phyloP scores from a whole-genome alignment of 2,329 filamentous ascomycete species.

The Aspergillus neoniger region DNA sequence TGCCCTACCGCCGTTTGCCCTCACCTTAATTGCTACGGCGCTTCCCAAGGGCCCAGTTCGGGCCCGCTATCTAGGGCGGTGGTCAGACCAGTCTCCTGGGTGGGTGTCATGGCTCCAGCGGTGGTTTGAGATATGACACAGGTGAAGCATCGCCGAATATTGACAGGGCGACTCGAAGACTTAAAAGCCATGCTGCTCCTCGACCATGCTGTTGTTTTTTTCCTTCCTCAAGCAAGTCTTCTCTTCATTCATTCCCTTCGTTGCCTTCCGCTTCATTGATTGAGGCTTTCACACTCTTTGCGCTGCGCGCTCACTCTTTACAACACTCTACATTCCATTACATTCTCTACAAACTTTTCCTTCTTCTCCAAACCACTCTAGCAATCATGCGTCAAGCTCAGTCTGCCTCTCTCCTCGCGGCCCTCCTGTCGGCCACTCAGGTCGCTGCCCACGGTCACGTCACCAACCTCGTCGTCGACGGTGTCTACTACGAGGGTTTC shows the following conservation, averaged over 20 bases:
- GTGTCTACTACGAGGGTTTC: conserved; percentile 42
- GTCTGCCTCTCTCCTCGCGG: conserved; percentile 27
- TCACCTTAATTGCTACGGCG: conserved; percentile 11
- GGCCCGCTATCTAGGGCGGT: neutral
- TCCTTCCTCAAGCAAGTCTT: conserved; percentile 5
- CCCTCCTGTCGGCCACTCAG: conserved; percentile 34
- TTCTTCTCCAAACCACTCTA: neutral
- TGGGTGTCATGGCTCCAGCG: neutral
- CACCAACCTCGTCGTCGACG: conserved; percentile 40
- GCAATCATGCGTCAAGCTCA: conserved; percentile 16
- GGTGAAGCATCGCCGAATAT: neutral
- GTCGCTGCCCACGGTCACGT: conserved; percentile 36
- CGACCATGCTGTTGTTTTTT: neutral
- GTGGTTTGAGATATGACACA: neutral
- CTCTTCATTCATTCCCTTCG: neutral
- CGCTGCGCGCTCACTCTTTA: conserved; percentile 15
- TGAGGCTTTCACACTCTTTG: conserved; percentile 14
- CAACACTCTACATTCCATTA: conserved; percentile 1
- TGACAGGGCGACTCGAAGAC: neutral
- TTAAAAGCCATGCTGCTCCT: neutral
- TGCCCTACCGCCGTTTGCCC: conserved; percentile 4
- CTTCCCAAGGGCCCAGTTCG: neutral
- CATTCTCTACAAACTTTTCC: neutral
- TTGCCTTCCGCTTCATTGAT: conserved; percentile 13
- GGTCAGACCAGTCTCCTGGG: neutral